Base-by-base conservation (phyloP, 2,329 filamentous ascomycete species). In the Tolypocladium guangdongense region DNA sequence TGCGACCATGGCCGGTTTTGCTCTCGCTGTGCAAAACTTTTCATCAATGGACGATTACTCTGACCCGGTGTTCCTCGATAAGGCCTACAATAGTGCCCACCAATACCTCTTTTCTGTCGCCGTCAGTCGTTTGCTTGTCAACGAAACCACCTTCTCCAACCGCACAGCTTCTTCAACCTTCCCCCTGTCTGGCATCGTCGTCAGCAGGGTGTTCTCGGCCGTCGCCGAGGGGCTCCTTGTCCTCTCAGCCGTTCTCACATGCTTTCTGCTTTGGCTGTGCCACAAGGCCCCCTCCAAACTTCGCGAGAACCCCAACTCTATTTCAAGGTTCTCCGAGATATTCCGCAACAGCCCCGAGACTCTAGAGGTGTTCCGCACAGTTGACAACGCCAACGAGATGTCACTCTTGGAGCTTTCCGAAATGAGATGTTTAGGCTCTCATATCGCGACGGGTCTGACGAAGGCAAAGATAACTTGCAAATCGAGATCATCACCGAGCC, bases 1-100 rank as follows among this genome's bases (percentile, higher is more conserved):
- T 64, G 3, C 66, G 30, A 30, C 30, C 7, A 43, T 72, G 68
- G 63, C 67, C 0, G 69, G 67, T 0, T 70, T 64, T 47, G 70
- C 66, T 0, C 18, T 71, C 0, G 68, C 63, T 2, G 56, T 58
- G 0, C 51, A 57, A 0, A 54, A 64, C 5, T 14, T n/a, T n/a
- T n/a, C 51, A 0, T 30, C 57, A 0, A 7, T 43, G 0, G 41
- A 32, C 0, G 58, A 60, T 1, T 65, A 65, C 16, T 14, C 38
- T 0, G 45, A 60, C 4, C 38, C 51, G 0, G 24, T 54, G 0
- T 0, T 50, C 1, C 27, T 71, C 0, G 32, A 54, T 0, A 8
- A 59, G 0, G 50, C 59, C 0, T 71, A 62, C 14, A 16, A 52
- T 0, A 41, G 53, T 0, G 65, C 66, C 0, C 68, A 71, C 27